These are phyloP conservation scores for Vanrija sp. DNA, from an alignment of 1,284 basidiomycete genomes.

Conservation along the genomic window DNA sequence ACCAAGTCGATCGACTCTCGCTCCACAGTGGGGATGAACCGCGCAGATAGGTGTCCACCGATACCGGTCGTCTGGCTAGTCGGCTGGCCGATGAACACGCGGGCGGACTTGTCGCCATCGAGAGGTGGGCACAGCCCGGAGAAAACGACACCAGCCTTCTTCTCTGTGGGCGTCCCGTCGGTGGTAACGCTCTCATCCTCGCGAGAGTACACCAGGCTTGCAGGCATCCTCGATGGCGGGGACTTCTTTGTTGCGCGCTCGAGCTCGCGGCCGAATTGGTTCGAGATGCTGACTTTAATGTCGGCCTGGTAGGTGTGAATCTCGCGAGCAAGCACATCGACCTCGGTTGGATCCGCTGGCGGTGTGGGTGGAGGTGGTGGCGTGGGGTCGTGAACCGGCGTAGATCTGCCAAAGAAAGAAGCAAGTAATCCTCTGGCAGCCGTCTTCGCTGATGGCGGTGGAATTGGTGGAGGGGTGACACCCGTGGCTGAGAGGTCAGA, in stretches of 20 bases:
- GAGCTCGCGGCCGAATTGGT: constrained; percentile 71
- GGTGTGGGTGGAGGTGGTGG: constrained; percentile 49
- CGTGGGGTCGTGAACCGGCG: constrained; percentile 35
- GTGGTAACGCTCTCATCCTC: constrained; percentile 69
- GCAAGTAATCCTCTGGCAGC: constrained; percentile 77
- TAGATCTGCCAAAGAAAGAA: constrained; percentile 48
- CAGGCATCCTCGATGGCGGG: constrained; percentile 71
- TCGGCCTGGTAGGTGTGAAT: constrained; percentile 80
- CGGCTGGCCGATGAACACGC: constrained; percentile 46
- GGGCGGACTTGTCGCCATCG: constrained; percentile 54
- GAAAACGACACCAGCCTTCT: constrained; percentile 69
- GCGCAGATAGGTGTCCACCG: constrained; percentile 82
- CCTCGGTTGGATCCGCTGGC: constrained; percentile 55
- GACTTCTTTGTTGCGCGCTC: constrained; percentile 94
- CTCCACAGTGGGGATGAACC: constrained; percentile 97
- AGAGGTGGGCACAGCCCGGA: constrained; percentile 78
- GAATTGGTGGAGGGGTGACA: constrained; percentile 46
- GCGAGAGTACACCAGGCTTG: constrained; percentile 85
- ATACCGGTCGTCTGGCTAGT: constrained; percentile 88
- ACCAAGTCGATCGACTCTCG: constrained; percentile 88
- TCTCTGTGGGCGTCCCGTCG: constrained; percentile 51
- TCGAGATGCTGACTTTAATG: constrained; percentile 67
- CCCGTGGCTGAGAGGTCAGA: constrained; percentile 61
- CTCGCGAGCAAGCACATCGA: constrained; percentile 64
- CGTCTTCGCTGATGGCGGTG: constrained; percentile 30